Conservation (phyloP, 495 filamentous ascomycete species). For the Tuber umbilicatum region DNA sequence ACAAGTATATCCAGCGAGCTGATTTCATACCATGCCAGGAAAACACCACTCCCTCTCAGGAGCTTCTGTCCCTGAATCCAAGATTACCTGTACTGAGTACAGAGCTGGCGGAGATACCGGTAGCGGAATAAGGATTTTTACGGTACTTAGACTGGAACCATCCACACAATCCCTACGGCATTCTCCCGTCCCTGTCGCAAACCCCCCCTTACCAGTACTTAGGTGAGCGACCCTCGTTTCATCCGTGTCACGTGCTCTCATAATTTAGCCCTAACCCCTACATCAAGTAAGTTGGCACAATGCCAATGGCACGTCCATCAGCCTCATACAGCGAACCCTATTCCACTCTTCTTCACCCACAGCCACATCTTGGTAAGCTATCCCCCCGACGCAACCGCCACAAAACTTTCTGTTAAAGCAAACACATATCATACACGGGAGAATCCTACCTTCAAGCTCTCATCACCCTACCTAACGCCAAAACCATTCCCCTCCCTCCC, state of each 20-base stretch:
- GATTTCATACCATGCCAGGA: too few species aligned
- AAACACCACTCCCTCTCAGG: too few species aligned
- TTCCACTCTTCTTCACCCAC: constrained; percentile 7
- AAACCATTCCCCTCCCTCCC: neutral
- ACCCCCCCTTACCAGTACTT: neutral
- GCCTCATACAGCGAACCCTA: constrained; percentile 6
- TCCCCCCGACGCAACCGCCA: neutral
- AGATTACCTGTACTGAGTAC: too few species aligned
- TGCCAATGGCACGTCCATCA: neutral
- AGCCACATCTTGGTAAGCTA: constrained; percentile 7
- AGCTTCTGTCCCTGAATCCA: too few species aligned
- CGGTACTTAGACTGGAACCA: neutral
- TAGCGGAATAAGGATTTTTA: too few species aligned
- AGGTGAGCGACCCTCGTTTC: neutral
- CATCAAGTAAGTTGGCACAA: neutral
- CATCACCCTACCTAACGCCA: neutral
- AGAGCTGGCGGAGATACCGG: too few species aligned
- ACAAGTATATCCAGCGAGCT: too few species aligned
- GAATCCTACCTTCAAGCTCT: neutral
- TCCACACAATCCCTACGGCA: neutral
- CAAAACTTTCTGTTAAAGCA: neutral
- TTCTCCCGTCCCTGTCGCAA: neutral
- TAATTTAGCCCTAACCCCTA: neutral
- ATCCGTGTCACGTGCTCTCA: neutral
- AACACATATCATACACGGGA: constrained; percentile 1